A percentile compares a stretch with the other conserved stretches of the same genome.
Evolutionary conservation across 345 rosid genomes (phyloP).

Genomic region (Eucalyptus tenuipes): DNA sequence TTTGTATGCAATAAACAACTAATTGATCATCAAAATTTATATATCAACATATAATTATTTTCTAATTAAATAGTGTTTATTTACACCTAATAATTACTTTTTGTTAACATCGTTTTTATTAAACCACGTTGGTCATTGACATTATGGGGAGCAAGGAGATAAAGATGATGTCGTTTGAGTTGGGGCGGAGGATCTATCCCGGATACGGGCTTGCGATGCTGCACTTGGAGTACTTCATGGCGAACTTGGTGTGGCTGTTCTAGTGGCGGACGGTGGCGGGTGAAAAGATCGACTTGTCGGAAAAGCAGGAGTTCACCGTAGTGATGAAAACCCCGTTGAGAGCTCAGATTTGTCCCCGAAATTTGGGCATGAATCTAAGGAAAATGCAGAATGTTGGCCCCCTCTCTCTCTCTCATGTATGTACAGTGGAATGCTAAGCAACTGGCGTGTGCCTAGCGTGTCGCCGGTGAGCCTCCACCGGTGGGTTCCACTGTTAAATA

Average conservation of each 20-base stretch:
- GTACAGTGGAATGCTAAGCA: fast-evolving
- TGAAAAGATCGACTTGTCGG: not conserved
- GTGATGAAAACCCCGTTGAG: not conserved
- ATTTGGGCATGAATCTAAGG: not conserved
- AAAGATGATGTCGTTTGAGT: not conserved
- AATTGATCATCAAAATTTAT: too few relatives aligned
- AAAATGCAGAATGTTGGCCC: not conserved
- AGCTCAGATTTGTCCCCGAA: not conserved
- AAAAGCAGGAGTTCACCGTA: not conserved
- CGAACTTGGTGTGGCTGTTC: not conserved
- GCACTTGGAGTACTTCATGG: not conserved
- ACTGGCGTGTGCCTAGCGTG: too few relatives aligned
- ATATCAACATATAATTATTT: too few relatives aligned
- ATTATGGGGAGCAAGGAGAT: not conserved
- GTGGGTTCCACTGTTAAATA: fast-evolving
- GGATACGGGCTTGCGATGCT: not conserved
- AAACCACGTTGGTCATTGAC: not conserved
- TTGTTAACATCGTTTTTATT: too few relatives aligned
- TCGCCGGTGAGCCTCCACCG: fast-evolving
- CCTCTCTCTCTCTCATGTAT: not conserved
- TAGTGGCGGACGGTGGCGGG: not conserved
- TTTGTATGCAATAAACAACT: too few relatives aligned
- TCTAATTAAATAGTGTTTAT: too few relatives aligned
- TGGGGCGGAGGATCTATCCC: not conserved
- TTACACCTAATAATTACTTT: too few relatives aligned